Evolutionary conservation across 139 green algal species (phyloP).

Genomic region (Zygnema cylindricum): DNA sequence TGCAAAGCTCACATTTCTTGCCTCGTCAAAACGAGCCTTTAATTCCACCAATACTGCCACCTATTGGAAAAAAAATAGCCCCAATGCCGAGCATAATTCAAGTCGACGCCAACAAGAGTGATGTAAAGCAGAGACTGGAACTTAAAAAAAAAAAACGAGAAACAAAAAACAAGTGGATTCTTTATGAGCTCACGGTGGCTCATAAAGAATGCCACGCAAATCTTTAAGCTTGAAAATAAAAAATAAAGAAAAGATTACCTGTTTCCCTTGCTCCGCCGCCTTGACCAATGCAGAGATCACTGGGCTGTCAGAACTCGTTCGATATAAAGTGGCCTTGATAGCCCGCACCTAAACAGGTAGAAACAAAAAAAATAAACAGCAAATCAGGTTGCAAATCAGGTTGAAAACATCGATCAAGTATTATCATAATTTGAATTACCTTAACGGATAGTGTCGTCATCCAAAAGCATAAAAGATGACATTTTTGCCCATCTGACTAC

Average conservation of each 20-base stretch:
- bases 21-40: conserved; percentile 75
- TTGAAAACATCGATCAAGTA: too few species aligned
- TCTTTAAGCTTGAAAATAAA: too few species aligned
- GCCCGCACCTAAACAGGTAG: conserved; percentile 43
- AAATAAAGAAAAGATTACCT: conserved; percentile 35
- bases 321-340: conserved; percentile 75
- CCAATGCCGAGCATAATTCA: too few species aligned
- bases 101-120: not conserved
- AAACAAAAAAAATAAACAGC: conserved; percentile 13
- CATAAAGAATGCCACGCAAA: too few species aligned
- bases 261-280: conserved; percentile 69
- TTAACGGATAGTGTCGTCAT: too few species aligned
- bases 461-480: too few species aligned
- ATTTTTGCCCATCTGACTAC: too few species aligned
- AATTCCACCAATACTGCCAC: conserved; percentile 74
- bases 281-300: conserved; percentile 69
- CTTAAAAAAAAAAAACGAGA: conserved; percentile 17
- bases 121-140: not conserved
- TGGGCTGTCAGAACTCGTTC: conserved; percentile 66
- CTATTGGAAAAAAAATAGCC: not conserved
- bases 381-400: too few species aligned
- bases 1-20: conserved; percentile 68
- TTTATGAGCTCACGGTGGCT: too few species aligned
- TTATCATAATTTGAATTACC: too few species aligned
- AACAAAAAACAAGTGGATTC: not conserved